Evolutionary conservation across 805 yeast species (phyloP).

Genomic region (Wickerhamiella vanderwaltii): DNA sequence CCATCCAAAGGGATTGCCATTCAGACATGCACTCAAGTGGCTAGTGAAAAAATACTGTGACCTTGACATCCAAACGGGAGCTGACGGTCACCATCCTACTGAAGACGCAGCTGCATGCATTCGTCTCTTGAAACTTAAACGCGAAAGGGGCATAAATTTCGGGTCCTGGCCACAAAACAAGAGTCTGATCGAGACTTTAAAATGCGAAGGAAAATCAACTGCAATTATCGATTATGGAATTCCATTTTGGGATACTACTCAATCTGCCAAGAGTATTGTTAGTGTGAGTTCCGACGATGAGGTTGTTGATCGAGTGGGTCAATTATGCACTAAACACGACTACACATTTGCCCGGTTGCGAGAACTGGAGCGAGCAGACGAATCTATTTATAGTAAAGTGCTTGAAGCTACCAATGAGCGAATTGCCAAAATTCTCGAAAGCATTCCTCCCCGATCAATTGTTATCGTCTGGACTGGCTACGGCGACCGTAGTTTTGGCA

Average conservation of each 20-base stretch:
- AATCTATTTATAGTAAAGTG: conserved; percentile 23
- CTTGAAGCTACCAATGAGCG: conserved; percentile 20
- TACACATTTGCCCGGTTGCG: conserved; percentile 44
- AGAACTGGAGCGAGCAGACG: conserved; percentile 40
- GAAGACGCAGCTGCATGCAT: conserved; percentile 78
- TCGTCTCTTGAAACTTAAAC: conserved; percentile 58
- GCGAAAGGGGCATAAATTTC: conserved; percentile 50
- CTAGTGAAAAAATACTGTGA: conserved; percentile 47
- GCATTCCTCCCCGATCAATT: conserved; percentile 46
- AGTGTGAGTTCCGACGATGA: conserved; percentile 51
- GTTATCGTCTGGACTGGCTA: conserved; percentile 51
- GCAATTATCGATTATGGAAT: conserved; percentile 30
- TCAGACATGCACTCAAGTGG: conserved; percentile 63
- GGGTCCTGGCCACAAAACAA: conserved; percentile 32
- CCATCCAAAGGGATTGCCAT: conserved; percentile 53
- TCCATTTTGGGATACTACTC: conserved; percentile 27
- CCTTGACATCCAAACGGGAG: conserved; percentile 52
- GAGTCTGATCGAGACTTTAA: conserved; percentile 3
- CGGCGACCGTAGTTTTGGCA: conserved; percentile 42
- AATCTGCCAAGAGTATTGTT: conserved; percentile 27
- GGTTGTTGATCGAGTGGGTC: conserved; percentile 33
- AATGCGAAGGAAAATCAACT: conserved; percentile 16
- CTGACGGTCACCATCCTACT: conserved; percentile 67
- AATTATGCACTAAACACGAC: conserved; percentile 32
- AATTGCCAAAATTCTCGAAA: conserved; percentile 10